phyloP scores from a whole-genome alignment of 108 stramenopile genomes.

The Epithemia pelagica region DNA sequence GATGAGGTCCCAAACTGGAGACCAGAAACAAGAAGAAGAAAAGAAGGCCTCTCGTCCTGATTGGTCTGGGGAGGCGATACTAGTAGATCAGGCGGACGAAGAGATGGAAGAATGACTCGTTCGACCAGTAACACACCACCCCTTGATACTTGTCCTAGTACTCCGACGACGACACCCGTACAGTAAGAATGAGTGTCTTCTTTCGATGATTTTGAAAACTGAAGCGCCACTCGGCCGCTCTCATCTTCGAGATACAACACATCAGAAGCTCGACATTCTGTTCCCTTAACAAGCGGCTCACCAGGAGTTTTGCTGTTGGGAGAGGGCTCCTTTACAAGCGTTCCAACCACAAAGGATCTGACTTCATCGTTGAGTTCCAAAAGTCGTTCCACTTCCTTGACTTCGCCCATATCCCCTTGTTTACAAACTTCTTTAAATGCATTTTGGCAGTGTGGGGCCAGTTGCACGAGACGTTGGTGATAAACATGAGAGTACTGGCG shows the following conservation, averaged over 20 bases:
- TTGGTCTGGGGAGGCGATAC: constrained; percentile 1
- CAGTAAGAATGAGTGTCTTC: constrained; percentile 28
- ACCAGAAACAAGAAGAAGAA: constrained; percentile 64
- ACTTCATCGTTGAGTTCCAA: constrained; percentile 65
- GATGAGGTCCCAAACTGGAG: constrained; percentile 52
- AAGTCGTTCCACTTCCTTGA: constrained; percentile 42
- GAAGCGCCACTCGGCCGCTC: constrained; percentile 56
- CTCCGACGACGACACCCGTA: constrained; percentile 69
- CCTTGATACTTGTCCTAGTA: constrained; percentile 47
- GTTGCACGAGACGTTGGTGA: constrained; percentile 46
- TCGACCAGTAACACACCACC: constrained; percentile 62
- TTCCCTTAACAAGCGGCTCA: constrained; percentile 16
- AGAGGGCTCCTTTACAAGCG: constrained; percentile 46
- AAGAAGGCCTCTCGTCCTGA: constrained; percentile 11
- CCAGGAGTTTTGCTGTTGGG: constrained; percentile 9
- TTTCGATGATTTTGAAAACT: not conserved
- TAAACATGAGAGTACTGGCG: constrained; percentile 85
- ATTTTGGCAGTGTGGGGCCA: constrained; percentile 21
- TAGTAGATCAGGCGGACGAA: constrained; percentile 19
- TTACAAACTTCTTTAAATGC: not conserved
- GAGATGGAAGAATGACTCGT: constrained; percentile 40
- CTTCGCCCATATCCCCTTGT: not conserved
- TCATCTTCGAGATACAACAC: constrained; percentile 74
- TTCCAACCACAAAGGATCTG: constrained; percentile 61
- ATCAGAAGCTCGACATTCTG: constrained; percentile 47